Evolutionary conservation across 768 basidiomycete species (phyloP), one percentile per base, ranked within the genome.

Genomic region (Suillus variegatus): DNA sequence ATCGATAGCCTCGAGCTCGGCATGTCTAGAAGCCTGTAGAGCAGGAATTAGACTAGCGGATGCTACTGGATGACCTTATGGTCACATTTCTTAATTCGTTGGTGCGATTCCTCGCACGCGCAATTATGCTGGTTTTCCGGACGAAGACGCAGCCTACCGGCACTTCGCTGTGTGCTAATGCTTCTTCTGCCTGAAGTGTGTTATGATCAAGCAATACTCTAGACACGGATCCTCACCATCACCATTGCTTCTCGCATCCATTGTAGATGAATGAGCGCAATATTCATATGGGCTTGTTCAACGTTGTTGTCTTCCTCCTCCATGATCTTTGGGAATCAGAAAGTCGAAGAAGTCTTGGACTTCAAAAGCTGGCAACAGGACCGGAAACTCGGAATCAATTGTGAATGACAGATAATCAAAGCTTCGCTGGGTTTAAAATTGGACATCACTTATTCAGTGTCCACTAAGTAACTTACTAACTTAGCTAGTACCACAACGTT

Each of bases 91-190:
- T 83, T 54, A 97, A 86, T 76, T 98, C 90, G 74, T 98, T 99
- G 3, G 97, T 99, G 64, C 95, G 82, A 74, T 99, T 99, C 57
- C 97, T 81, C 1, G 95, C 97, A 70, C 83, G 82, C 1, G 97
- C 95, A 66, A 99, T 92, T 65, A 93, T 82, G 38, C 71, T 73
- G n/a, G 82, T 86, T 62, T 90, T 84, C 67, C 93, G 85, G 10
- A 99, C 93, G 70, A 99, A 97, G 9, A 99, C 87, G 70, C 97
- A 98, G 25, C 97, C 97, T 1, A 99, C 96, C 1, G 97, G 97
- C 6, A 99, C 97, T 78, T 99, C 97, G 28, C 86, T 83, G 1
- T 90, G 88, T 38, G 82, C 81, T 35, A 98, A 79, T 5, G 97
- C 97, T 76, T 98, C 94, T 70, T 92, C 86, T 58, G 93, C 93